A percentile compares a stretch with the other conserved stretches of the same genome.
Evolutionary conservation across 2,329 filamentous ascomycete species (phyloP).

Genomic region (Fusarium kyushuense): DNA sequence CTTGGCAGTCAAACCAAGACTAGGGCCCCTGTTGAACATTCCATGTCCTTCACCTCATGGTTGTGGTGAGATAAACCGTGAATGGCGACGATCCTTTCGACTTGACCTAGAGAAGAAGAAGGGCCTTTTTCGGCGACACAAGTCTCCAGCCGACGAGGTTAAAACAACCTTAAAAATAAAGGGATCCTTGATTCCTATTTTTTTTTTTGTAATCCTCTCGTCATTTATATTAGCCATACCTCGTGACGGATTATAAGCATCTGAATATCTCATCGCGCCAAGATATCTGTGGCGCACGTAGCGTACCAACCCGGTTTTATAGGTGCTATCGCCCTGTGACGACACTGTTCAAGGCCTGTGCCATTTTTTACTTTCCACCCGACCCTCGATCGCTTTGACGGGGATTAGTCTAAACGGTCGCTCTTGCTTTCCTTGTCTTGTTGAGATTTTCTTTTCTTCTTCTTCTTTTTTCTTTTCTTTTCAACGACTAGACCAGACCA

Average conservation of each 20-base stretch:
- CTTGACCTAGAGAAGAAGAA: constrained; percentile 12
- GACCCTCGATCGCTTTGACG: neutral
- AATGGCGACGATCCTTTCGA: constrained; percentile 28
- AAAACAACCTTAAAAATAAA: constrained; percentile 25
- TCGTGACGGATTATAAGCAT: no score
- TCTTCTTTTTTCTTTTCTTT: constrained; percentile 4
- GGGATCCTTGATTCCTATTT: neutral
- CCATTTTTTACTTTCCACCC: constrained; percentile 30
- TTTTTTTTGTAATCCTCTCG: neutral
- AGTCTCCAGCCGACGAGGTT: constrained; percentile 32
- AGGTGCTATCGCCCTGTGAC: constrained; percentile 46
- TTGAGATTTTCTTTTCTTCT: constrained; percentile 29
- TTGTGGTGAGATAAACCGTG: constrained; percentile 5
- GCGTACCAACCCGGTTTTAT: constrained; percentile 35
- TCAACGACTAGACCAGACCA: constrained; percentile 14
- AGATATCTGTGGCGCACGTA: constrained; percentile 42
- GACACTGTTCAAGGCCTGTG: constrained; percentile 45
- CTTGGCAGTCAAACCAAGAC: constrained; percentile 40
- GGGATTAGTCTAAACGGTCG: constrained; percentile 22
- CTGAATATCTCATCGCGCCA: constrained; percentile 14
- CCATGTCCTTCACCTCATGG: constrained; percentile 12
- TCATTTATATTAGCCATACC: neutral
- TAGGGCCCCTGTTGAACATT: constrained; percentile 17
- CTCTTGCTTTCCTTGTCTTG: constrained; percentile 16
- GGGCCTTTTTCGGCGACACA: constrained; percentile 16